phyloP scores from a whole-genome alignment of 75 land plant species.

The Adiantum capillusveneris region DNA sequence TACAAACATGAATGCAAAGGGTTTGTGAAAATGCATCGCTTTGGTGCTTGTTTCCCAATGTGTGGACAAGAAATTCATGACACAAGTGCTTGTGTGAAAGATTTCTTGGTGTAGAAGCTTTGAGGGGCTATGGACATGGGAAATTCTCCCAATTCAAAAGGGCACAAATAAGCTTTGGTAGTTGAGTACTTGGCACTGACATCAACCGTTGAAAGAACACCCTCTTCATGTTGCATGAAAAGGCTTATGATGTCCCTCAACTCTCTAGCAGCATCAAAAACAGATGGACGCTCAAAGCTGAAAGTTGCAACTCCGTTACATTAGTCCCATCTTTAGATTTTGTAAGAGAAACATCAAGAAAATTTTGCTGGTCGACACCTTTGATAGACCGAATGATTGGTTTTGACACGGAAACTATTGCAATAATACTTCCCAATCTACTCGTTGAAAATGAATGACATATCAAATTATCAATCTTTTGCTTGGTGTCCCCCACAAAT shows the following conservation, averaged over 20 bases:
- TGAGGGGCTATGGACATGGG: too few relatives aligned
- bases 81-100: too few relatives aligned
- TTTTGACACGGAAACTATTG: slow-evolving; percentile 43
- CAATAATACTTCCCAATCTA: neutral
- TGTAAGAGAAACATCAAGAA: slow-evolving; percentile 81
- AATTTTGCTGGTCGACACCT: slow-evolving; percentile 74
- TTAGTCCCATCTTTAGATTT: slow-evolving; percentile 84
- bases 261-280: slow-evolving; percentile 85
- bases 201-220: slow-evolving; percentile 75
- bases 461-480: neutral
- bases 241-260: slow-evolving; percentile 94
- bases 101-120: too few relatives aligned
- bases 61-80: too few relatives aligned
- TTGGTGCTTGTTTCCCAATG: too few relatives aligned
- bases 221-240: slow-evolving; percentile 97
- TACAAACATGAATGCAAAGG: too few relatives aligned
- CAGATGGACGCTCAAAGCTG: slow-evolving; percentile 76
- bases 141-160: too few relatives aligned
- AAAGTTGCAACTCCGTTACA: slow-evolving; percentile 87
- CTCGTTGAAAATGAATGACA: neutral
- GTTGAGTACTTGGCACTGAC: slow-evolving; percentile 92
- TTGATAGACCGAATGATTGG: slow-evolving; percentile 85
- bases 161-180: slow-evolving; percentile 81
- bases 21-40: too few relatives aligned
- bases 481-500: neutral